These are phyloP conservation scores for Fragaria iinumae DNA, from an alignment of 306 rosid species.

Conservation along the genomic window DNA sequence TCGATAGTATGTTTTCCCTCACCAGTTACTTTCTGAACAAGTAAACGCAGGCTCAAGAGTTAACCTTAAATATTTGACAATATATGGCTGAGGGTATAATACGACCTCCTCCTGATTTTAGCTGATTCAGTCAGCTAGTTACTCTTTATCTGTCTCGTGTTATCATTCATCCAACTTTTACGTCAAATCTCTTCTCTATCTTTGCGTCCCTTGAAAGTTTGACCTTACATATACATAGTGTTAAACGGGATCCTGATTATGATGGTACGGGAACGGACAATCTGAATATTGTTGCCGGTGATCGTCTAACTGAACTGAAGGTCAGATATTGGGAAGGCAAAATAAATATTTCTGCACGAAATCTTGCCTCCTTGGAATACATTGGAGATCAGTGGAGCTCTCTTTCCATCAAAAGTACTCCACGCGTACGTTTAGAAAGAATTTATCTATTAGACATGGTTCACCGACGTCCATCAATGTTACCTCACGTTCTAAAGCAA, in stretches of 20 bases:
- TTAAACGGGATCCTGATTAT: too few relatives aligned
- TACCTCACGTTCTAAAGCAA: neutral
- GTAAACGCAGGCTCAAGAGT: neutral
- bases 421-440: neutral
- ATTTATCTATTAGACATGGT: too few relatives aligned
- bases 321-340: neutral
- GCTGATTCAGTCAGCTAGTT: neutral
- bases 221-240: neutral
- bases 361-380: neutral
- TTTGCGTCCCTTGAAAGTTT: neutral
- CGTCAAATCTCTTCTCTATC: neutral
- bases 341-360: neutral
- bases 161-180: neutral
- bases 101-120: neutral
- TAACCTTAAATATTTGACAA: neutral
- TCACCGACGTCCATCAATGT: neutral
- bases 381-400: neutral
- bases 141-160: neutral
- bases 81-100: neutral
- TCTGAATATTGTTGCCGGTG: neutral
- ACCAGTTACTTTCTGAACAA: neutral
- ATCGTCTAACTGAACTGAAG: neutral
- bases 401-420: neutral
- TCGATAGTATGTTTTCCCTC: neutral
- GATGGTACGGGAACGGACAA: too few relatives aligned